A percentile compares a stretch with the other conserved stretches of the same genome.
Evolutionary conservation across 345 rosid genomes (phyloP).

Genomic region (Hibiscus trionum): DNA sequence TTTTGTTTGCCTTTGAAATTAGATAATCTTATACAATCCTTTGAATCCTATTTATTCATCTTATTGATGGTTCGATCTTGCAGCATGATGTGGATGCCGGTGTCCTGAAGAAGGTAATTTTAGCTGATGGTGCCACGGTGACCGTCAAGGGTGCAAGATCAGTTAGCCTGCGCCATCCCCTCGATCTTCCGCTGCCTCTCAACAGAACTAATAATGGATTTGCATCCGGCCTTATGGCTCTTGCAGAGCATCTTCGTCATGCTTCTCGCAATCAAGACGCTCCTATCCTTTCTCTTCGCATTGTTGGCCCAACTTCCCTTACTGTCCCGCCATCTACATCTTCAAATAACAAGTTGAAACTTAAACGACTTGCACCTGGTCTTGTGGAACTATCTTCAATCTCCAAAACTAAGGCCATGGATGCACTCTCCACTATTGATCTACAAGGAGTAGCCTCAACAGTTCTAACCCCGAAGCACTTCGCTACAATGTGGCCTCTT

Average conservation of each 20-base stretch:
- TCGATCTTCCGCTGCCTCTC: conserved; percentile 76
- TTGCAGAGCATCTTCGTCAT: conserved; percentile 75
- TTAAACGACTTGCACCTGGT: conserved; percentile 5
- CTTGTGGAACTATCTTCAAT: conserved; percentile 2
- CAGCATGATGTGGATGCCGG: conserved; percentile 99
- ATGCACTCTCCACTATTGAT: conserved; percentile 29
- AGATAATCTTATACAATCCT: not conserved
- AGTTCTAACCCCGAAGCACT: conserved; percentile 60
- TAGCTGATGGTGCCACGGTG: conserved; percentile 90
- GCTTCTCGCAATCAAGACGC: conserved; percentile 36
- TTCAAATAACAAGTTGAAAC: conserved; percentile 39
- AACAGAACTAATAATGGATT: conserved; percentile 46
- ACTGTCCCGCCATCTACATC: conserved; percentile 38
- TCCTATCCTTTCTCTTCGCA: conserved; percentile 71
- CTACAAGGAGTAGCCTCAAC: conserved; percentile 32
- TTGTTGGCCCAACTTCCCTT: conserved; percentile 86
- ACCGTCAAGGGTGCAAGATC: conserved; percentile 93
- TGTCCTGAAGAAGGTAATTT: conserved; percentile 72
- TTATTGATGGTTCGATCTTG: conserved; percentile 17
- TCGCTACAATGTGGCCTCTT: conserved; percentile 85
- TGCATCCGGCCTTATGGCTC: conserved; percentile 75
- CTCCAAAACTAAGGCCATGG: conserved; percentile 17
- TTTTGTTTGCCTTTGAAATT: too few species aligned
- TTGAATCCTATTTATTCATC: not conserved
- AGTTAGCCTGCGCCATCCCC: conserved; percentile 76